Evolutionary conservation across 2,329 filamentous ascomycete genomes (phyloP), one percentile per base, ranked within the genome.

Genomic region (Colletotrichum siamense): DNA sequence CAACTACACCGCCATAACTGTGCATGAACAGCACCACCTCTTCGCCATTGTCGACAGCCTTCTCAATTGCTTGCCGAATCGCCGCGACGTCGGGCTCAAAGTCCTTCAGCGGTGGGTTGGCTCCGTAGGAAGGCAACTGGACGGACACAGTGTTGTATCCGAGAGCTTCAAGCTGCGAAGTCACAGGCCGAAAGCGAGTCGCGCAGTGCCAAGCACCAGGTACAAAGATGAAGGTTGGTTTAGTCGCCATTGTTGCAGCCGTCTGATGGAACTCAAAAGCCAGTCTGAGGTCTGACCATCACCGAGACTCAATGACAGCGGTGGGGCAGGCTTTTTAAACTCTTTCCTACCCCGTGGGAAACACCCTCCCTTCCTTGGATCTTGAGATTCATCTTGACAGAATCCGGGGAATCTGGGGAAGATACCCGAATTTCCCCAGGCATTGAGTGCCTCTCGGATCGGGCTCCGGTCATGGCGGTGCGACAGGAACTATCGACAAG

Each of bases 201-300:
- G 66, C 59, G 15, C 67, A 59, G 72, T 90, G 89, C 88, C 89
- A 90, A 30, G 87, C 83, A 7, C 88, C 88, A 3, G 84, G 88
- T 1, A 91, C 82, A 24, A 90, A 84, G 71, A 91, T 75, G 1
- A 90, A 68, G 1, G 80, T 82, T 8, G 81, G 81, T n/a, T 64
- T 65, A 52, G 32, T 15, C 18, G 67, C 15, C 67, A 74, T 71
- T 18, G 6, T 16, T 39, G 18, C 9, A 62, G 26, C 26, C 16
- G 52, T 22, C 52, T 30, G 52, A n/a, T 30, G 22, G 24, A 28
- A 39, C 30, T 61, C 57, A n/a, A 61, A 67, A 34, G 49, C 49
- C 28, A n/a, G 22, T 57, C 15, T 61, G 24, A 24, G 30, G 7
- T 44, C 16, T 69, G 30, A 18, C 8, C 49, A 13, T 52, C 24